Conservation (phyloP, 2,329 filamentous ascomycete genomes). For the Lecanosticta acicola region DNA sequence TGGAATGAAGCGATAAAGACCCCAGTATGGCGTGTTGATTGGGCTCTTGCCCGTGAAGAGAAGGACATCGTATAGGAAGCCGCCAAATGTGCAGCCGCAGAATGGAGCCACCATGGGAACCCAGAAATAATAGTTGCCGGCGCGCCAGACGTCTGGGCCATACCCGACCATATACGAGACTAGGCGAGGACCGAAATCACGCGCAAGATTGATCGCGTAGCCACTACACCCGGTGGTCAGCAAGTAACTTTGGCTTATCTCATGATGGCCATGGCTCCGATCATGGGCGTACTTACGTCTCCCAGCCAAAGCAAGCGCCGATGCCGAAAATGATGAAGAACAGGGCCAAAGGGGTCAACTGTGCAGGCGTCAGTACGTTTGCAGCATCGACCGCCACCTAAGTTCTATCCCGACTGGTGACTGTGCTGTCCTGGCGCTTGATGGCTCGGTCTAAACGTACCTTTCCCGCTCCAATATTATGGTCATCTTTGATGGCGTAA, state of each 20-base stretch:
- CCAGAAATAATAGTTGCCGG: constrained; percentile 69
- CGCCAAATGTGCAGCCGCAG: constrained; percentile 57
- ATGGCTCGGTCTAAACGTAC: no score
- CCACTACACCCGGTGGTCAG: constrained; percentile 66
- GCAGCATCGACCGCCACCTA: constrained; percentile 49
- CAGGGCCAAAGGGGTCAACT: constrained; percentile 53
- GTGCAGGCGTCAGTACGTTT: background rate
- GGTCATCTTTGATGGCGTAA: constrained; percentile 59
- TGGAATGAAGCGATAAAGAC: constrained; percentile 47
- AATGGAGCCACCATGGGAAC: constrained; percentile 70
- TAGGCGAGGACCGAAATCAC: constrained; percentile 65
- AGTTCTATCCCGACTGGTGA: no score
- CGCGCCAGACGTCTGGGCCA: constrained; percentile 59
- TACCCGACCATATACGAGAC: constrained; percentile 65
- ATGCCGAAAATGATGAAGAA: constrained; percentile 72
- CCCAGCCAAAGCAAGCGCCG: constrained; percentile 66
- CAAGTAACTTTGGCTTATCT: no score
- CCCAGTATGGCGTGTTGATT: constrained; percentile 62
- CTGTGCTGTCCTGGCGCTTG: no score
- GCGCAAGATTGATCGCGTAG: constrained; percentile 67
- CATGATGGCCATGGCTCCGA: no score
- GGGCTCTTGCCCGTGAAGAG: constrained; percentile 66
- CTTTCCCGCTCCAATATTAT: constrained; percentile 53
- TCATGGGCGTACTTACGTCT: no score
- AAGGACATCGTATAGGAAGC: constrained; percentile 61